These are phyloP conservation scores for Cutaneotrichosporon dermatis DNA, from an alignment of 1,284 basidiomycete species.

Conservation along the genomic window DNA sequence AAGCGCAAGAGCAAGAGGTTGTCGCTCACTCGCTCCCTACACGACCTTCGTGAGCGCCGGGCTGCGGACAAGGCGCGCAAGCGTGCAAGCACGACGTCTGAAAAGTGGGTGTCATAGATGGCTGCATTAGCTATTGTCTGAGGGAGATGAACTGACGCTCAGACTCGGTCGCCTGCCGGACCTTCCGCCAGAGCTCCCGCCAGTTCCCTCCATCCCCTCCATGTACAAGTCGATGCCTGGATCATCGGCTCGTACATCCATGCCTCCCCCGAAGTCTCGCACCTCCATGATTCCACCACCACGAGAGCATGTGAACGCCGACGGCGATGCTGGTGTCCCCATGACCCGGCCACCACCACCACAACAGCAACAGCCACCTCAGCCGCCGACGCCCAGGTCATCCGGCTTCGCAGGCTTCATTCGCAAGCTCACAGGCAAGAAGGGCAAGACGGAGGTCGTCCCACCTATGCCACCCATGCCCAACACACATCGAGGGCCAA, in stretches of 20 bases:
- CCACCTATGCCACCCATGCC: neutral
- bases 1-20: conserved; percentile 10
- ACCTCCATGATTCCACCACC: neutral
- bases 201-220: conserved; percentile 10
- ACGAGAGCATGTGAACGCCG: neutral
- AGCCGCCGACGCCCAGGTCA: neutral
- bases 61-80: conserved; percentile 5
- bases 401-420: conserved; percentile 7
- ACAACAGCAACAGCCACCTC: neutral
- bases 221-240: conserved; percentile 4
- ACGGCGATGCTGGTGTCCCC: neutral
- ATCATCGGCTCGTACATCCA: neutral
- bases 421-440: conserved; percentile 8
- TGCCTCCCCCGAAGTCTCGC: neutral
- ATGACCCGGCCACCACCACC: neutral
- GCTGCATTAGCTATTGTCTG: too few species aligned
- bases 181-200: neutral
- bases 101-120: conserved; percentile 4
- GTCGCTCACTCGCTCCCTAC: conserved; percentile 11
- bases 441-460: neutral
- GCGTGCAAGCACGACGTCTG: conserved; percentile 1
- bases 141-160: neutral
- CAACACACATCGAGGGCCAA: neutral
- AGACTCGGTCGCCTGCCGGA: neutral
- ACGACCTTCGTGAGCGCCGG: conserved; percentile 8